Conservation (phyloP, 2,329 filamentous ascomycete species). For the Colletotrichum neosansevieriae region DNA sequence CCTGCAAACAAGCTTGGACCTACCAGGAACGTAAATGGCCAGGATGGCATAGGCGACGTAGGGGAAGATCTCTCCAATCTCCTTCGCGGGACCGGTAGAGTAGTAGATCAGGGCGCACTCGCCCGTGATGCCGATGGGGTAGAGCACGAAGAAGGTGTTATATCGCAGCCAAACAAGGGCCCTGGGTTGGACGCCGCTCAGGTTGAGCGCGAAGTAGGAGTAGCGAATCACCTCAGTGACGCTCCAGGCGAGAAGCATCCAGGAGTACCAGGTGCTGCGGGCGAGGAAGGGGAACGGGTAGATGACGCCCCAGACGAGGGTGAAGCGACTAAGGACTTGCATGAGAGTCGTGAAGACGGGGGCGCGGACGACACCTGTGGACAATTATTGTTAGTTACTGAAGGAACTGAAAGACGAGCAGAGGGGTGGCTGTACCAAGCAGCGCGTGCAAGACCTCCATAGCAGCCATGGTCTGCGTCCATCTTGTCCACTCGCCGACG, state of each 20-base stretch:
- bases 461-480: slow-evolving; percentile 85
- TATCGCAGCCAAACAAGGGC: slow-evolving; percentile 86
- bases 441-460: slow-evolving; percentile 88
- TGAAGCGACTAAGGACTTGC: slow-evolving; percentile 88
- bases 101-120: slow-evolving; percentile 85
- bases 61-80: slow-evolving; percentile 62
- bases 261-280: slow-evolving; percentile 72
- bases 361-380: slow-evolving; percentile 82
- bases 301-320: slow-evolving; percentile 90
- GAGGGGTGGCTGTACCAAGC: slow-evolving; percentile 66
- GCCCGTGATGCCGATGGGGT: slow-evolving; percentile 90
- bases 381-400: slow-evolving; percentile 3
- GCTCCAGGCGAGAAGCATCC: slow-evolving; percentile 89
- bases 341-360: slow-evolving; percentile 87
- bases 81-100: slow-evolving; percentile 70
- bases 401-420: neutral
- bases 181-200: slow-evolving; percentile 71
- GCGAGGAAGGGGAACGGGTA: slow-evolving; percentile 78
- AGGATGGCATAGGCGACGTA: slow-evolving; percentile 75
- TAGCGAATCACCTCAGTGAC: slow-evolving; percentile 94
- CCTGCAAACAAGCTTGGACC: slow-evolving; percentile 47
- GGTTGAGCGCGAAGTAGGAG: slow-evolving; percentile 85
- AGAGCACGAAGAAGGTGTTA: slow-evolving; percentile 93
- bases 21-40: slow-evolving; percentile 83
- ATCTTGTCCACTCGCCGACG: slow-evolving; percentile 76